phyloP scores from a whole-genome alignment of 2,329 filamentous ascomycete genomes.

The Fusarium nisikadoi region DNA sequence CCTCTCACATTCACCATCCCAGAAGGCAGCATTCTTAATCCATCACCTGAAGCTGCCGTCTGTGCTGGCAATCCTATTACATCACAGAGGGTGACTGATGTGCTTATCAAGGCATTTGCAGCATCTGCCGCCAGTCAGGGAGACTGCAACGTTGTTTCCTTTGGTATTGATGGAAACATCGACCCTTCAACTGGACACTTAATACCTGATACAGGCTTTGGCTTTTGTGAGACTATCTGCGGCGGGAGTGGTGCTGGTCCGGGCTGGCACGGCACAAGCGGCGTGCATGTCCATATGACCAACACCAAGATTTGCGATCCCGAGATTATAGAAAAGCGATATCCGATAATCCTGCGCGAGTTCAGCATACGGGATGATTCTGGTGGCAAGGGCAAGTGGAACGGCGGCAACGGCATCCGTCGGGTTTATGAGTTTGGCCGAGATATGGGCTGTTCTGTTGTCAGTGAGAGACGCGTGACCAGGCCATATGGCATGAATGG shows the following conservation, averaged over 20 bases:
- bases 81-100: conserved; percentile 54
- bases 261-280: not conserved
- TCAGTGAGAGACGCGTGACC: not conserved
- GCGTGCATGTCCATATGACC: not conserved
- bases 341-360: not conserved
- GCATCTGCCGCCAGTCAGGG: conserved; percentile 73
- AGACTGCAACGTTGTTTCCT: not conserved
- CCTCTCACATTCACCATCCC: conserved; percentile 80
- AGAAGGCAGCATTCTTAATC: conserved; percentile 75
- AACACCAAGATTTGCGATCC: not conserved
- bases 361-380: not conserved
- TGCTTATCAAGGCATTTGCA: conserved; percentile 73
- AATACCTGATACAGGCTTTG: not conserved
- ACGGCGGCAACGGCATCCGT: not conserved
- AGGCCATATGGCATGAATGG: not conserved
- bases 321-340: not conserved
- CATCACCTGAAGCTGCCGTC: conserved; percentile 78
- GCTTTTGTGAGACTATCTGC: too few species aligned
- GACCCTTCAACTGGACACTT: fast-evolving
- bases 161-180: not conserved
- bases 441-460: not conserved
- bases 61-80: conserved; percentile 79
- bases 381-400: not conserved
- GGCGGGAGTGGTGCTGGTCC: too few species aligned
- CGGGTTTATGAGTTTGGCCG: not conserved